Conservation (phyloP, 495 filamentous ascomycete species). For the Podospora tetraspora region DNA sequence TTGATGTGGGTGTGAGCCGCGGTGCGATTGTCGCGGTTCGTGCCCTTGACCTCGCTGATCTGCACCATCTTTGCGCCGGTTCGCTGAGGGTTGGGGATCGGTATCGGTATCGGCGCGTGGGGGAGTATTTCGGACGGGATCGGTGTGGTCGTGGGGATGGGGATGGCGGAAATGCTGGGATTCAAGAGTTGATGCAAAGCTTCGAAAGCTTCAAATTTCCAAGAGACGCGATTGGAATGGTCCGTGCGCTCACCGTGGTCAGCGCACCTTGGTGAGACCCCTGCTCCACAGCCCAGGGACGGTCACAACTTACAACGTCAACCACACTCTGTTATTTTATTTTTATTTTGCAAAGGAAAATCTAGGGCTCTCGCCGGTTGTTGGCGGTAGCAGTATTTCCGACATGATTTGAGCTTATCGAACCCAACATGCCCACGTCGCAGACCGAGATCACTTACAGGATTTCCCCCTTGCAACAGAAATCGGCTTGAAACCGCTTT, state of each 20-base stretch:
- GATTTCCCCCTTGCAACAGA: background rate
- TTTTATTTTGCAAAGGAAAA: background rate
- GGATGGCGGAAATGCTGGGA: conserved; percentile 7
- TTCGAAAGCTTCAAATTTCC: conserved; percentile 28
- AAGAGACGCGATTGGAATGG: conserved; percentile 10
- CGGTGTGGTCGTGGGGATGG: background rate
- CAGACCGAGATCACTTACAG: background rate
- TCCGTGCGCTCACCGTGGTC: conserved; percentile 10
- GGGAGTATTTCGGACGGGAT: background rate
- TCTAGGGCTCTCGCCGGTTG: too few relatives aligned
- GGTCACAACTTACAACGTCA: background rate
- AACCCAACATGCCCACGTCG: background rate
- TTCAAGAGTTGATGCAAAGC: conserved; percentile 11
- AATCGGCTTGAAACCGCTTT: background rate
- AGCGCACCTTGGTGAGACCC: background rate
- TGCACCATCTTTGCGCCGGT: conserved; percentile 61
- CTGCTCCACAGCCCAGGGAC: background rate
- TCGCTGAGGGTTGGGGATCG: conserved; percentile 1
- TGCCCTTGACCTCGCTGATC: conserved; percentile 93
- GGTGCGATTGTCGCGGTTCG: conserved; percentile 90
- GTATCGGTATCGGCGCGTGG: conserved; percentile 2
- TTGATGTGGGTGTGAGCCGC: conserved; percentile 97
- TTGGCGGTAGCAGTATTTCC: too few relatives aligned
- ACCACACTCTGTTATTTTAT: background rate
- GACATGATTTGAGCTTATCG: too few relatives aligned